phyloP scores from a whole-genome alignment of 1,284 basidiomycete species.

The Ceratobasidium theobromae region DNA sequence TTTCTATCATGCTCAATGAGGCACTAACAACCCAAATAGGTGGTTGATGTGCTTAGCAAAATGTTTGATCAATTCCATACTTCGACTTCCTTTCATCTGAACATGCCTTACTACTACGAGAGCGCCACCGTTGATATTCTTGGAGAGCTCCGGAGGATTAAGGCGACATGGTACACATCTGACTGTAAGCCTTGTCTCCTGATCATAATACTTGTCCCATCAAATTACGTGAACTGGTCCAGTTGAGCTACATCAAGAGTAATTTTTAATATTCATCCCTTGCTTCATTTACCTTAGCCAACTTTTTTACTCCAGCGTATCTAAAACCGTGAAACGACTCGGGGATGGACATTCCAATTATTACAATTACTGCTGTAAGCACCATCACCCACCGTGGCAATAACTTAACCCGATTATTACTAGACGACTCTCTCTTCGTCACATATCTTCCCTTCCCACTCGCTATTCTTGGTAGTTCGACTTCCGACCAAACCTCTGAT shows the following conservation, averaged over 20 bases:
- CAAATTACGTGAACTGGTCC: neutral
- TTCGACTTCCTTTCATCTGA: slow-evolving; percentile 58
- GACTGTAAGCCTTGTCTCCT: slow-evolving; percentile 48
- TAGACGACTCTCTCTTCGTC: slow-evolving; percentile 32
- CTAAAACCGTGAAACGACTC: slow-evolving; percentile 54
- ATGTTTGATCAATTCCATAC: slow-evolving; percentile 59
- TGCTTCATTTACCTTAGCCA: neutral
- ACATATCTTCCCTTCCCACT: slow-evolving; percentile 59
- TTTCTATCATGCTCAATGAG: neutral
- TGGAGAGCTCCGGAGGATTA: slow-evolving; percentile 54
- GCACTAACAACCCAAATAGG: no score
- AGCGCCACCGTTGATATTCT: slow-evolving; percentile 57
- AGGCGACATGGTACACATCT: slow-evolving; percentile 48
- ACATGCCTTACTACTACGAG: slow-evolving; percentile 55
- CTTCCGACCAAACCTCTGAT: slow-evolving; percentile 46
- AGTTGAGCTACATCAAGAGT: slow-evolving; percentile 33
- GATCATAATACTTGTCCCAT: neutral
- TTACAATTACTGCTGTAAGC: slow-evolving; percentile 45
- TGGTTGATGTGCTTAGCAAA: slow-evolving; percentile 60
- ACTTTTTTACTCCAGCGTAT: slow-evolving; percentile 37
- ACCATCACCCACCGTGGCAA: neutral
- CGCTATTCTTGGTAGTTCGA: slow-evolving; percentile 51
- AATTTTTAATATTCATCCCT: neutral
- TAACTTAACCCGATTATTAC: neutral
- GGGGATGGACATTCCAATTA: slow-evolving; percentile 62